These are phyloP conservation scores for Phytopythium sindhum DNA, from an alignment of 352 stramenopile genomes.

Conservation along the genomic window DNA sequence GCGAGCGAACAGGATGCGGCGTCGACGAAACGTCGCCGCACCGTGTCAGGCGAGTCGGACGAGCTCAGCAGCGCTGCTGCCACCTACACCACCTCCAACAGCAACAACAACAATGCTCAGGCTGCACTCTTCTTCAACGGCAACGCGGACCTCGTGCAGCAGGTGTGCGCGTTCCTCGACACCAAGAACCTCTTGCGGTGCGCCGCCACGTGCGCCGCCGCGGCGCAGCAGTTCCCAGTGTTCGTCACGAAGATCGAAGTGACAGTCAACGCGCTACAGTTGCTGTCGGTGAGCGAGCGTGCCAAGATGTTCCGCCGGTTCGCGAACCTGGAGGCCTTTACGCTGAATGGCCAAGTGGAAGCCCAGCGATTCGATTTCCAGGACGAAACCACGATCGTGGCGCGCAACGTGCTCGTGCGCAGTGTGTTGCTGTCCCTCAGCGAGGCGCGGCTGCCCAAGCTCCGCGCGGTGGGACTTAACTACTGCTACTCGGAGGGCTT, in stretches of 20 bases:
- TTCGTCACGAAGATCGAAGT: conserved; percentile 38
- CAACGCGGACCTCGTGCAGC: conserved; percentile 38
- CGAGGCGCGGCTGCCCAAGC: conserved; percentile 20
- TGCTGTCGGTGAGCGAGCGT: conserved; percentile 14
- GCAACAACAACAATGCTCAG: conserved; percentile 4
- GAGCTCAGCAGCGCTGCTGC: not conserved
- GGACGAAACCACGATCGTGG: conserved; percentile 27
- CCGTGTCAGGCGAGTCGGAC: not conserved
- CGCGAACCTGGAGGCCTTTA: conserved; percentile 33
- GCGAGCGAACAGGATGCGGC: conserved; percentile 2
- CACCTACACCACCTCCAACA: not conserved
- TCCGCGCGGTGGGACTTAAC: conserved; percentile 27
- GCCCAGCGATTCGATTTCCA: conserved; percentile 47
- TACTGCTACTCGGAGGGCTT: conserved; percentile 51
- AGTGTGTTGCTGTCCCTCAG: conserved; percentile 29
- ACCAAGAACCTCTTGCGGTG: conserved; percentile 30
- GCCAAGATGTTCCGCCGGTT: conserved; percentile 37
- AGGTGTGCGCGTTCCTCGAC: conserved; percentile 40
- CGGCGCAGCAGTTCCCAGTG: conserved; percentile 23
- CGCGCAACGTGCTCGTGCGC: conserved; percentile 37
- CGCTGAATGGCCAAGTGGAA: conserved; percentile 23
- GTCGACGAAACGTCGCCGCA: conserved; percentile 6
- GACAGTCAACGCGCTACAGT: conserved; percentile 17
- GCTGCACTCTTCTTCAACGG: conserved; percentile 45
- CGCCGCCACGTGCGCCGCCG: conserved; percentile 27